Percentiles rank a stretch among this genome's conserved stretches.
Conservation (phyloP, 2,329 filamentous ascomycete species). For the Blumeriella jaapii region DNA sequence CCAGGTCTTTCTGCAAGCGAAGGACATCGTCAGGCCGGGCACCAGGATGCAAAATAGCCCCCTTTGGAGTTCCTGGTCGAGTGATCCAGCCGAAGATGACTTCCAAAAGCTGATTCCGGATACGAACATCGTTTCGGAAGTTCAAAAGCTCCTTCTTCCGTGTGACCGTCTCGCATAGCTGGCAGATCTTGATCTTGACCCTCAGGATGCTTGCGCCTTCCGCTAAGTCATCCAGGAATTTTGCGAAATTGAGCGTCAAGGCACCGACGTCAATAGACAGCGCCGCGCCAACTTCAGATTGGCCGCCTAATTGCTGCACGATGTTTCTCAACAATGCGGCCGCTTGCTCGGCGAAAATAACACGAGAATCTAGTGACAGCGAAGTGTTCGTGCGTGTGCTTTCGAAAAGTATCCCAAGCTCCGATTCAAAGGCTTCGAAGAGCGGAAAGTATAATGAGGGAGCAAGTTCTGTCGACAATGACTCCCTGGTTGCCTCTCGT, state of each 20-base stretch:
- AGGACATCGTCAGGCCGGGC: conserved; percentile 44
- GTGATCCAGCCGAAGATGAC: conserved; percentile 60
- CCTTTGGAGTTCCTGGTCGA: conserved; percentile 43
- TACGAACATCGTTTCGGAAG: conserved; percentile 55
- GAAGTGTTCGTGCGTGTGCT: conserved; percentile 39
- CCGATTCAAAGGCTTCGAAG: conserved; percentile 53
- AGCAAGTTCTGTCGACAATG: conserved; percentile 53
- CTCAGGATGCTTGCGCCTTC: conserved; percentile 45
- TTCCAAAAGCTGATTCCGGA: conserved; percentile 56
- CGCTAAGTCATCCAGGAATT: conserved; percentile 47
- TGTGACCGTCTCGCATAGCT: conserved; percentile 53
- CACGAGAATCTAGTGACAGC: conserved; percentile 45
- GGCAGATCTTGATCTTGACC: conserved; percentile 59
- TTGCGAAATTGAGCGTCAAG: conserved; percentile 54
- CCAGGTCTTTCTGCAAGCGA: conserved; percentile 52
- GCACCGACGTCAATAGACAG: conserved; percentile 53
- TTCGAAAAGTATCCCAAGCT: conserved; percentile 51
- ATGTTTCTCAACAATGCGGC: conserved; percentile 51
- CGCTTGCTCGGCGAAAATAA: conserved; percentile 57
- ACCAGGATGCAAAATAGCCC: conserved; percentile 28
- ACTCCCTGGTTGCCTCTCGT: conserved; percentile 55
- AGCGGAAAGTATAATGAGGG: conserved; percentile 48
- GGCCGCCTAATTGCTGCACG: conserved; percentile 52
- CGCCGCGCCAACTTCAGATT: conserved; percentile 49
- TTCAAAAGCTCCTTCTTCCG: conserved; percentile 58